phyloP scores from a whole-genome alignment of 257 asterid genomes.

The Eucommia ulmoides region DNA sequence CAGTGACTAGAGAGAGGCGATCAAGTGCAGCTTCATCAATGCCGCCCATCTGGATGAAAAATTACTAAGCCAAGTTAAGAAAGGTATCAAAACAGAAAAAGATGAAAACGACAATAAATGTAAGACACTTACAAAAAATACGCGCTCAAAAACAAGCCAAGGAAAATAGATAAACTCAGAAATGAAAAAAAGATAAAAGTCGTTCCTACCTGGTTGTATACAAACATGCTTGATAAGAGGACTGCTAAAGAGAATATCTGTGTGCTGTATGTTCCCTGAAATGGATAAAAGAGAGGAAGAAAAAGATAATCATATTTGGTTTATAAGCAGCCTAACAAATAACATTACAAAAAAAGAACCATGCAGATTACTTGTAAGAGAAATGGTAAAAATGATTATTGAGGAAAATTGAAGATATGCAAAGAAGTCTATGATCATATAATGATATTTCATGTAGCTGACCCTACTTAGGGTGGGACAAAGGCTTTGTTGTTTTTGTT shows the following conservation, averaged over 20 bases:
- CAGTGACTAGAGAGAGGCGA: slow-evolving; percentile 96
- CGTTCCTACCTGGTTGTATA: slow-evolving; percentile 79
- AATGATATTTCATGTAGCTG: neutral
- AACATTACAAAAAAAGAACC: neutral
- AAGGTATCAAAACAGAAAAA: neutral
- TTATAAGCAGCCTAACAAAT: neutral
- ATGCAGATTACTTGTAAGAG: neutral
- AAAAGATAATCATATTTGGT: slow-evolving; percentile 2
- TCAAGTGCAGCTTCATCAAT: slow-evolving; percentile 99
- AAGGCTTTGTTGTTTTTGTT: neutral
- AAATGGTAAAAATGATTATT: neutral
- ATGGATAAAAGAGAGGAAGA: slow-evolving; percentile 8
- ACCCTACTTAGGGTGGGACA: neutral
- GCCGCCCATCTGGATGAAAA: slow-evolving; percentile 80
- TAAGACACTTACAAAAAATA: neutral
- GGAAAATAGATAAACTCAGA: neutral
- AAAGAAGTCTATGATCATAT: neutral
- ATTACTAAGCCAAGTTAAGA: neutral
- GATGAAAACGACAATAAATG: neutral
- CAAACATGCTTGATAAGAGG: slow-evolving; percentile 89
- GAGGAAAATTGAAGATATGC: neutral
- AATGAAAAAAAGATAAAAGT: neutral
- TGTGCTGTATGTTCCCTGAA: slow-evolving; percentile 96
- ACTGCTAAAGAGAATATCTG: slow-evolving; percentile 97
- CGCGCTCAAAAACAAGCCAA: neutral